Conservation (phyloP, 495 filamentous ascomycete genomes). For the Collariella sp. region DNA sequence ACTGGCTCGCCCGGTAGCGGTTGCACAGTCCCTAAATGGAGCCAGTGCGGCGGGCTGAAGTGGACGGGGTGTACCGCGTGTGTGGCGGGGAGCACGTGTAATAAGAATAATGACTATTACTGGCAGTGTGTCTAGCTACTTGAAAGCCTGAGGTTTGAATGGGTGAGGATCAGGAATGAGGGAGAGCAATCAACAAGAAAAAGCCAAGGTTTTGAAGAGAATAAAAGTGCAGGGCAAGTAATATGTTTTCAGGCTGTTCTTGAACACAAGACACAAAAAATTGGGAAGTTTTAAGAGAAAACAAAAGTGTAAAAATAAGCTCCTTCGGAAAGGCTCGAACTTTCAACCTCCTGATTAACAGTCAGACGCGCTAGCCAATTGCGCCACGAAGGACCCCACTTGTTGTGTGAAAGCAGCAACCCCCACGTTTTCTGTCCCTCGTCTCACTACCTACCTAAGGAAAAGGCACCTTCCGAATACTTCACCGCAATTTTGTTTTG, state of each 20-base stretch:
- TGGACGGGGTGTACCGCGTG: conserved; percentile 27
- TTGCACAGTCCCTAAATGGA: conserved; percentile 26
- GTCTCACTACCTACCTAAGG: not conserved
- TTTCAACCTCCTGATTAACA: conserved; percentile 18
- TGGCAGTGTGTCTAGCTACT: conserved; percentile 27
- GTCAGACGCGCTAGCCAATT: conserved; percentile 17
- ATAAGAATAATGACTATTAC: conserved; percentile 21
- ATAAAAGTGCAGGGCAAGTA: too few relatives aligned
- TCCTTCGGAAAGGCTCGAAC: conserved; percentile 17
- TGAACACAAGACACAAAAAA: not conserved
- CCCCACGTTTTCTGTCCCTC: not conserved
- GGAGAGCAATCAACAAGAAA: too few relatives aligned
- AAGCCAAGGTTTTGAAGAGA: too few relatives aligned
- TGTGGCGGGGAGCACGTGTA: conserved; percentile 22
- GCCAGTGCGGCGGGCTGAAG: conserved; percentile 33
- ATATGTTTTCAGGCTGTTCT: too few relatives aligned
- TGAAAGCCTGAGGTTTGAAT: too few relatives aligned
- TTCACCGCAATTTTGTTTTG: not conserved
- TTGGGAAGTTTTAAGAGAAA: not conserved
- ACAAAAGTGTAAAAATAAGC: not conserved
- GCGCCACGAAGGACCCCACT: conserved; percentile 10
- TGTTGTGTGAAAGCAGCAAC: not conserved
- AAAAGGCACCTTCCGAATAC: not conserved
- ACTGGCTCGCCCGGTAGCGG: not conserved
- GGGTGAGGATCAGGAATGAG: too few relatives aligned